phyloP scores from a whole-genome alignment of 2,329 filamentous ascomycete genomes.

The Xylaria sp. region DNA sequence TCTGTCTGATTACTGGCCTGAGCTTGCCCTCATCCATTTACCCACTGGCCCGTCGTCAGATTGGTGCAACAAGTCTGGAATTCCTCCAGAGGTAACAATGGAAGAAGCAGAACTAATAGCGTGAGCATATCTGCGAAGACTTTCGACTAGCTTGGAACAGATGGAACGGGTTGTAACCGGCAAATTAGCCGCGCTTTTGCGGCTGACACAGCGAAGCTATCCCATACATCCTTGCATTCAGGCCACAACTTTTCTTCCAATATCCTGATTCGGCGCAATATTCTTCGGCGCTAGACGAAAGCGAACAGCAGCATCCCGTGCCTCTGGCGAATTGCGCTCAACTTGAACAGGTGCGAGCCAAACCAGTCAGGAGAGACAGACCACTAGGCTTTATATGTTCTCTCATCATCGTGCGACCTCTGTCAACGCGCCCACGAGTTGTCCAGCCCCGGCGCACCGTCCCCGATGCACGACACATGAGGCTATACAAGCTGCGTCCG shows the following conservation, averaged over 20 bases:
- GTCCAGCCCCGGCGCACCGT: too few relatives aligned
- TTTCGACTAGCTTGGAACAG: neutral
- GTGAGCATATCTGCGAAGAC: neutral
- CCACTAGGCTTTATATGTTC: too few relatives aligned
- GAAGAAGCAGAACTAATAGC: neutral
- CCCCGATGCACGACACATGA: too few relatives aligned
- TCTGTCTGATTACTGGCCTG: constrained; percentile 20
- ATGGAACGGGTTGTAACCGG: neutral
- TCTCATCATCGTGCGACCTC: too few relatives aligned
- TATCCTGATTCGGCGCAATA: neutral
- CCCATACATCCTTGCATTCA: neutral
- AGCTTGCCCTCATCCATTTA: constrained; percentile 20
- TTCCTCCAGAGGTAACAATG: neutral
- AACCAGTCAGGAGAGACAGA: too few relatives aligned
- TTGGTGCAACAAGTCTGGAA: neutral
- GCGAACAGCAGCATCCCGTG: too few relatives aligned
- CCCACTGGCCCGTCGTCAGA: constrained; percentile 4
- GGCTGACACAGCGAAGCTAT: neutral
- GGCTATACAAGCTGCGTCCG: too few relatives aligned
- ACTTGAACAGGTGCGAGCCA: too few relatives aligned
- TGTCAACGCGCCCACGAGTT: too few relatives aligned
- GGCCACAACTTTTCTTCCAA: neutral
- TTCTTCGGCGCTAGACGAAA: neutral
- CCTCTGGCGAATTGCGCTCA: too few relatives aligned
- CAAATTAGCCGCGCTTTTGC: neutral